phyloP scores from a whole-genome alignment of 164 flowering plant species.

The Warburgia ugandensis region DNA sequence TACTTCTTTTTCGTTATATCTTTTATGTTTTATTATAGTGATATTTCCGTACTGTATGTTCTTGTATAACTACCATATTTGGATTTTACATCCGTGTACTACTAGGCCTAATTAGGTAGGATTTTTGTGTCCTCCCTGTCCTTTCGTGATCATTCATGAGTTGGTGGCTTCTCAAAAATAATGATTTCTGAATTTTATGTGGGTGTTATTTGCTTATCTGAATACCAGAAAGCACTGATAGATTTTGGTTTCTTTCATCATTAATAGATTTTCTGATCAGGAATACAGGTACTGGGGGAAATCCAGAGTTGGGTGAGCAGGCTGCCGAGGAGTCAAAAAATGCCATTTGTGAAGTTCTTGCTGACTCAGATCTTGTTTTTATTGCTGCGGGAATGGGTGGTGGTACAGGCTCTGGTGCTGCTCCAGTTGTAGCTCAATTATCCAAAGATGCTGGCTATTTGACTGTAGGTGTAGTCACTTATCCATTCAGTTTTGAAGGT shows the following conservation, averaged over 20 bases:
- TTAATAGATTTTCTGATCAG: constrained; percentile 16
- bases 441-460: constrained; percentile 21
- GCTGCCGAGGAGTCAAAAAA: constrained; percentile 23
- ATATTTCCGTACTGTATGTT: too few species aligned
- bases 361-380: constrained; percentile 22
- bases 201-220: too few species aligned
- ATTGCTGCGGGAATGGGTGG: constrained; percentile 29
- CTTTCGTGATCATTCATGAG: too few species aligned
- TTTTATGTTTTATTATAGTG: background rate
- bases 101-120: too few species aligned
- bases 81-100: too few species aligned
- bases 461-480: constrained; percentile 26
- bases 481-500: constrained; percentile 29
- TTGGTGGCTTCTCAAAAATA: background rate
- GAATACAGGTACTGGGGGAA: constrained; percentile 27
- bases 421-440: constrained; percentile 23
- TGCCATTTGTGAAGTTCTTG: constrained; percentile 21
- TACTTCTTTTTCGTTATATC: background rate
- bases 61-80: too few species aligned
- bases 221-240: background rate
- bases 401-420: constrained; percentile 29
- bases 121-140: too few species aligned
- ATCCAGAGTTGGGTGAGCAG: constrained; percentile 24
- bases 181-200: background rate
- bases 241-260: background rate